Base-by-base conservation (phyloP, 345 rosid species). In the Pugionium cornutum region DNA sequence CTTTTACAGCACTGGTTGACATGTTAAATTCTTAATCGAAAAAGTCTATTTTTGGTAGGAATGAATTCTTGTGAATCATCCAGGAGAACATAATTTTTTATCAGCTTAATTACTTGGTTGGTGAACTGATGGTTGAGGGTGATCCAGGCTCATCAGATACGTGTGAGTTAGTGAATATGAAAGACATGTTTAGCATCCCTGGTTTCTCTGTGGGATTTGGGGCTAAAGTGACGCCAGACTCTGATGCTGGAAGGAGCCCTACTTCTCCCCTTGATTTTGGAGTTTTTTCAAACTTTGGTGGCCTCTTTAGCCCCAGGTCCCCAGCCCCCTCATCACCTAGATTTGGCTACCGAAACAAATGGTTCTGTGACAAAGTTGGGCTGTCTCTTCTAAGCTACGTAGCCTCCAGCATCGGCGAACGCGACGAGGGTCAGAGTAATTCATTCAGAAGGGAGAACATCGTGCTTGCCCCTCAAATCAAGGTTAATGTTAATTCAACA, bases 231-330 rank as follows among this genome's bases (percentile, higher is more conserved):
- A 18, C 18, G 18, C 18, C 18, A 29, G 83, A 80, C 53, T 43
- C 77, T 37, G 85, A 82, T 45, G 72, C 78, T 0, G 70, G 65
- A 18, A 64, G 76, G 70, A 83, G 88, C 63, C 91, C 91, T 18
- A 82, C 91, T 44, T 79, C 86, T 69, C 82, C 88, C 29, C 81
- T 86, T 39, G 91, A 86, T 69, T 77, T 83, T 63, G 75, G 74
- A 68, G 70, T 74, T 56, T 79, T 79, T 66, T 72, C 80, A 28
- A 80, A 66, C 58, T 80, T 81, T 52, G 76, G 83, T 66, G 82
- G 82, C 70, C 75, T 83, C 18, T 80, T 83, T 48, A 75, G 78
- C 48, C 73, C 64, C 46, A 83, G 53, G 70, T 74, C 83, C 53
- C 78, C 80, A 0, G 76, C 62, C 29, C 47, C 49, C 55, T 69